Conservation (phyloP, 352 stramenopile species). For the Pythium insidiosum region DNA sequence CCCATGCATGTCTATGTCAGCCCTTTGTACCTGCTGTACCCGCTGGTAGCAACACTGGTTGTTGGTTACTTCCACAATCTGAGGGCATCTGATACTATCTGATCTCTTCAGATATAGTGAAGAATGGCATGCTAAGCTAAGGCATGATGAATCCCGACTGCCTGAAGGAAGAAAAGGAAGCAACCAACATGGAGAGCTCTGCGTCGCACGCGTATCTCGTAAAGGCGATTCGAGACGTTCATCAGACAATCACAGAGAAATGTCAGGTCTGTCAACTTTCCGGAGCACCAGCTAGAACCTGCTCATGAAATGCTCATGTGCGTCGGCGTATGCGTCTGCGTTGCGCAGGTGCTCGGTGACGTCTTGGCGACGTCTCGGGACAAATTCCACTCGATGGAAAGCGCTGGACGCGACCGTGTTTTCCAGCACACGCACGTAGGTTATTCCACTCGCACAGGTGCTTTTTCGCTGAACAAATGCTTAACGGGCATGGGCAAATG, state of each 20-base stretch:
- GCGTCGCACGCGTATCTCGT: conserved; percentile 28
- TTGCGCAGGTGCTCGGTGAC: conserved; percentile 41
- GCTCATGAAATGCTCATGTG: background rate
- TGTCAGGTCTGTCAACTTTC: conserved; percentile 31
- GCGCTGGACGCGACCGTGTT: conserved; percentile 36
- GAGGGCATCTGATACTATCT: background rate
- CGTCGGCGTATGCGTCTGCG: background rate
- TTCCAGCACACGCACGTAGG: conserved; percentile 49
- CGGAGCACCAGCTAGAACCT: background rate
- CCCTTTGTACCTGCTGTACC: too few relatives aligned
- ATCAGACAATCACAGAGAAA: conserved; percentile 65
- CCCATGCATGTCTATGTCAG: too few relatives aligned
- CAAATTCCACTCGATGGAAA: conserved; percentile 36
- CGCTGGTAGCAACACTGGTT: too few relatives aligned
- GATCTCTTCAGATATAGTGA: background rate
- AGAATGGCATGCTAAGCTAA: too few relatives aligned
- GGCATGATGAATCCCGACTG: background rate
- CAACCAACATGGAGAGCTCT: conserved; percentile 8
- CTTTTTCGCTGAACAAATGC: background rate
- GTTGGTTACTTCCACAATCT: background rate
- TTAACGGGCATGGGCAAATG: background rate
- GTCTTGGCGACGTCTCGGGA: conserved; percentile 55
- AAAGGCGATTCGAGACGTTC: conserved; percentile 41
- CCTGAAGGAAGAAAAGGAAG: background rate
- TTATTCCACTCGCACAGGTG: background rate